phyloP scores from a whole-genome alignment of 257 asterid genomes.

The Verbascum thapsus region DNA sequence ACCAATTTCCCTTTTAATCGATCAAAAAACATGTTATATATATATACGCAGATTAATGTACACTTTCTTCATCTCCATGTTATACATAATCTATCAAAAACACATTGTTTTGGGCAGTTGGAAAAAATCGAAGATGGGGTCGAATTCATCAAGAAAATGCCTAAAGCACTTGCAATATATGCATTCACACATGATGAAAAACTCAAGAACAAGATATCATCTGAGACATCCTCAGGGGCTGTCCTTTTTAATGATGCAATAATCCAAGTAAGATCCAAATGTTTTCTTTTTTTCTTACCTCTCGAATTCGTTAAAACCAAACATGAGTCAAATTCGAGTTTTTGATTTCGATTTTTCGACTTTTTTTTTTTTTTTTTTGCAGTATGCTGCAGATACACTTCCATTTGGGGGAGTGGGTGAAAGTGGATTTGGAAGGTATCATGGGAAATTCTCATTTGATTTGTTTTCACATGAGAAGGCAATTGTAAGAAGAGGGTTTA shows the following conservation, averaged over 20 bases:
- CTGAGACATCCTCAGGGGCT: slow-evolving; percentile 70
- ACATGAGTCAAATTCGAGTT: too few relatives aligned
- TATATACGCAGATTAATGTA: too few relatives aligned
- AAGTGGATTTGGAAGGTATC: slow-evolving; percentile 76
- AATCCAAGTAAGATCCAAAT: slow-evolving; percentile 70
- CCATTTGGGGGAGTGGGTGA: slow-evolving; percentile 93
- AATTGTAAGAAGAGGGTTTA: slow-evolving; percentile 41
- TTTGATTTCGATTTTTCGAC: too few relatives aligned
- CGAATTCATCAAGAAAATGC: slow-evolving; percentile 57
- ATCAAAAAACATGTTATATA: too few relatives aligned
- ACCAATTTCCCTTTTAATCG: background rate
- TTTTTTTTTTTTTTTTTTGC: slow-evolving; percentile 27
- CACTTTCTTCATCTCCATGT: too few relatives aligned
- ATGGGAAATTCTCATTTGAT: slow-evolving; percentile 79
- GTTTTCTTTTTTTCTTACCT: too few relatives aligned
- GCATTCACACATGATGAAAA: slow-evolving; percentile 61
- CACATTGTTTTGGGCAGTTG: slow-evolving; percentile 40
- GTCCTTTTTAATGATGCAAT: slow-evolving; percentile 72
- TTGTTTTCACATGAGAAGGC: slow-evolving; percentile 68
- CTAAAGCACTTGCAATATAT: slow-evolving; percentile 65
- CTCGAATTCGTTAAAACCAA: too few relatives aligned
- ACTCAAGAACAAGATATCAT: slow-evolving; percentile 43
- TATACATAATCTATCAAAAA: too few relatives aligned
- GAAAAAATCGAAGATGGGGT: slow-evolving; percentile 73
- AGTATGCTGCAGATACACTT: slow-evolving; percentile 66